Evolutionary conservation across 345 rosid genomes (phyloP), one percentile per base, ranked within the genome.

Genomic region (Citrus cavaleriei): DNA sequence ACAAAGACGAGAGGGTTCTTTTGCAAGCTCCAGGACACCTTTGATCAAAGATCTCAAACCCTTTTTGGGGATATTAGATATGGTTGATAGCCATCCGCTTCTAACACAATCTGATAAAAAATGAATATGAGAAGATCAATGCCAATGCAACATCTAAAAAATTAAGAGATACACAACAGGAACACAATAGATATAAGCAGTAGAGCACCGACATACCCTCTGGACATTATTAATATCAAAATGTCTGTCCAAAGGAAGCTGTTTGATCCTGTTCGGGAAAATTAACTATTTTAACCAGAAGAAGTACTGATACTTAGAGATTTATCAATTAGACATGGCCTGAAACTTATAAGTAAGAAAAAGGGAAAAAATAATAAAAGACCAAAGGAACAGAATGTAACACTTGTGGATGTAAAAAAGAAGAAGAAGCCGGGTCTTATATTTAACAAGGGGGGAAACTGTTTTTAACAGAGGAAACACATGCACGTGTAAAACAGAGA

Each of bases 211-310:
- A 74, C 72, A 27, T 27, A 27, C 27, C 27, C 27, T 27, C 27
- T 27, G 1, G 27, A 27, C 27, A 27, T 27, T 27, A 27, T 25
- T 27, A 27, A 27, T 27, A 27, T 27, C 27, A 27, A 27, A 27
- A 27, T 27, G 27, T 27, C 93, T 94, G 69, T 97, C 99, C 83
- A 97, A 80, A 54, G 99, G 98, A 63, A 97, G 98, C 86, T 94
- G 95, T 92, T 97, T 96, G 81, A 96, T 91, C 82, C 97, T 88
- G 77, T 81, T 93, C 24, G 99, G 99, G 65, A 96, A 94, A 86
- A 66, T 66, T 34, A 18, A 16, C 38, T 32, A 66, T 34, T 21
- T 66, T 66, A 66, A 34, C 4, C 0, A 32, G n/a, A 34, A 34
- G 25, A 65, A 18, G 24, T 7, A 65, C 42, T 7, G 42, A 38